phyloP scores from a whole-genome alignment of 2,329 filamentous ascomycete species.

The Gnomoniopsis sp. region DNA sequence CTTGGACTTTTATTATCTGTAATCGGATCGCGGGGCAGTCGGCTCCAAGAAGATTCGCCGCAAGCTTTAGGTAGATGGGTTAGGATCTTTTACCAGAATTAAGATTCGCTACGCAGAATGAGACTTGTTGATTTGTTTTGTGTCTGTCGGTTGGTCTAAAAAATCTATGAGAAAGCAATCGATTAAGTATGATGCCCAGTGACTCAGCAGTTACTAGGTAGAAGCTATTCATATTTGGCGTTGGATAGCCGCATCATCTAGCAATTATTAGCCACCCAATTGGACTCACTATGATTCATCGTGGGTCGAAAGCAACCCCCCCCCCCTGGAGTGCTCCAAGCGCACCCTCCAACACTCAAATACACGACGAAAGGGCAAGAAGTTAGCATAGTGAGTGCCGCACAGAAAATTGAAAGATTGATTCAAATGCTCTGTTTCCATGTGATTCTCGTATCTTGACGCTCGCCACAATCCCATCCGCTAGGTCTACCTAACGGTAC shows the following conservation, averaged over 20 bases:
- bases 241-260: slow-evolving; percentile 1
- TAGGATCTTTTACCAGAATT: not conserved
- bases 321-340: not conserved
- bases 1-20: slow-evolving; percentile 15
- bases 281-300: slow-evolving; percentile 19
- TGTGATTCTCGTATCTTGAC: too few species aligned
- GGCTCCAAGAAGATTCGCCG: not conserved
- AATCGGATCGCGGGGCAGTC: slow-evolving; percentile 18
- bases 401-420: too few species aligned
- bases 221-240: not conserved
- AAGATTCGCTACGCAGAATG: too few species aligned
- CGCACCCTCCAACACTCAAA: not conserved
- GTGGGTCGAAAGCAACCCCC: not conserved
- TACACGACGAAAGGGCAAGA: too few species aligned
- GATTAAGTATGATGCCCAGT: slow-evolving; percentile 10
- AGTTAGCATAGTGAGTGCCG: too few species aligned
- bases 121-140: not conserved
- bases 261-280: not conserved
- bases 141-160: not conserved
- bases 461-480: too few species aligned
- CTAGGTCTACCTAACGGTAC: too few species aligned
- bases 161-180: not conserved
- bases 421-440: too few species aligned
- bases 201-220: slow-evolving; percentile 5
- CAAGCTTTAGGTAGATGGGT: not conserved